Percentiles rank a stretch among this genome's conserved stretches.
Conservation (phyloP, 495 filamentous ascomycete genomes). For the Talaromyces stipitatus region DNA sequence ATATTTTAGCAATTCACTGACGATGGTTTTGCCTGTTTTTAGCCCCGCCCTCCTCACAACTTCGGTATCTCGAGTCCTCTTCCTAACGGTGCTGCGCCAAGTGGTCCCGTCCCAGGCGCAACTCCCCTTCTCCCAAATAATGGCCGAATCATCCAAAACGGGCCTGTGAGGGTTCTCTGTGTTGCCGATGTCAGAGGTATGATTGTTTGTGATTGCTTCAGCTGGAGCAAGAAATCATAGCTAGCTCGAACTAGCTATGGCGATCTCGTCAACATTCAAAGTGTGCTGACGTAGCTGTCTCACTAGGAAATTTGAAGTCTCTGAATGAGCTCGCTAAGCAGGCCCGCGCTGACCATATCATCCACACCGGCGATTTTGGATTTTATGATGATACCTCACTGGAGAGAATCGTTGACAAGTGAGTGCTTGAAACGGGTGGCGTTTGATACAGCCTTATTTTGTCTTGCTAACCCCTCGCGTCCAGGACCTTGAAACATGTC, state of each 20-base stretch:
- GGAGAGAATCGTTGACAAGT: conserved; percentile 99
- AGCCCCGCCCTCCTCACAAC: conserved; percentile 41
- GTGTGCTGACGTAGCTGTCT: conserved; percentile 5
- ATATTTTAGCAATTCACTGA: not conserved
- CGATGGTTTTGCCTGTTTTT: conserved; percentile 4
- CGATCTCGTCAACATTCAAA: not conserved
- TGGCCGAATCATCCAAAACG: conserved; percentile 73
- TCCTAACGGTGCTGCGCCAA: conserved; percentile 35
- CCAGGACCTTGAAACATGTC: conserved; percentile 93
- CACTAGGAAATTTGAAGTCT: conserved; percentile 81
- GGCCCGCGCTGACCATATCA: conserved; percentile 89
- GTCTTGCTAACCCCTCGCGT: conserved; percentile 8
- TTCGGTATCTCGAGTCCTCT: conserved; percentile 45
- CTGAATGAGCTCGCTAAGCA: conserved; percentile 93
- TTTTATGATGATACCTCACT: conserved; percentile 97
- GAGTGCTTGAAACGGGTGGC: conserved; percentile 23
- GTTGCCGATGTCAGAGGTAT: conserved; percentile 97
- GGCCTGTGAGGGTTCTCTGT: conserved; percentile 79
- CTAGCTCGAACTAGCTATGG: not conserved
- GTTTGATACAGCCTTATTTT: not conserved
- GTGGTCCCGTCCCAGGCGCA: conserved; percentile 43
- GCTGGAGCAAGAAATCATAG: conserved; percentile 10
- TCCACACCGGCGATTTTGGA: conserved; percentile 98
- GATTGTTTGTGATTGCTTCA: conserved; percentile 15
- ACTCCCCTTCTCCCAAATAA: conserved; percentile 56